Conservation (phyloP, 2,329 filamentous ascomycete species). For the Ophiostoma himal-ulmi region DNA sequence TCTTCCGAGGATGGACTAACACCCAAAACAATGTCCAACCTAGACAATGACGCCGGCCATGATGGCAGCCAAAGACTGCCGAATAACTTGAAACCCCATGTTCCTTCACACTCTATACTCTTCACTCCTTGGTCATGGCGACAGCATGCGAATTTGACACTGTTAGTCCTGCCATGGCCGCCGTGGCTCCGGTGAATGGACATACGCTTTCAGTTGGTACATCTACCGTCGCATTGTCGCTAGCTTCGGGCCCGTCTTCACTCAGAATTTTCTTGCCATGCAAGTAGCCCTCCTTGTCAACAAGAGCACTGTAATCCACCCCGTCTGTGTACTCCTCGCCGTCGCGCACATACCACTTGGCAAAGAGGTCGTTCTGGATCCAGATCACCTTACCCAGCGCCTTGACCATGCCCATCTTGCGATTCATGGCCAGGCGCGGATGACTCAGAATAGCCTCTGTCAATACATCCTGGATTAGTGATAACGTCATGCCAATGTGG, state of each 20-base stretch:
- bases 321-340: slow-evolving; percentile 53
- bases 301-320: slow-evolving; percentile 40
- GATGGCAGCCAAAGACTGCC: background rate
- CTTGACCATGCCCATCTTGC: slow-evolving; percentile 68
- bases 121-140: background rate
- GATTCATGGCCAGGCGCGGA: slow-evolving; percentile 58
- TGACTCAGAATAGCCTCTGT: slow-evolving; percentile 70
- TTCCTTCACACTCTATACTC: background rate
- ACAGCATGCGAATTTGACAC: background rate
- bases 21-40: background rate
- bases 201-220: background rate
- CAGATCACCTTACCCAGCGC: slow-evolving; percentile 76
- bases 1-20: background rate
- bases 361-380: slow-evolving; percentile 83
- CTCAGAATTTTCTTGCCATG: slow-evolving; percentile 55
- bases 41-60: background rate
- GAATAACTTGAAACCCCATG: background rate
- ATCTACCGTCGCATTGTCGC: background rate
- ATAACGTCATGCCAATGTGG: slow-evolving; percentile 66
- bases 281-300: slow-evolving; percentile 57
- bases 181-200: background rate
- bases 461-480: slow-evolving; percentile 71
- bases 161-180: background rate
- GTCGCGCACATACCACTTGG: slow-evolving; percentile 72
- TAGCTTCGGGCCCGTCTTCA: background rate